Evolutionary conservation across 2,329 filamentous ascomycete species (phyloP), one percentile per base, ranked within the genome.

Genomic region (Paraphaeosphaeria sporulosa): DNA sequence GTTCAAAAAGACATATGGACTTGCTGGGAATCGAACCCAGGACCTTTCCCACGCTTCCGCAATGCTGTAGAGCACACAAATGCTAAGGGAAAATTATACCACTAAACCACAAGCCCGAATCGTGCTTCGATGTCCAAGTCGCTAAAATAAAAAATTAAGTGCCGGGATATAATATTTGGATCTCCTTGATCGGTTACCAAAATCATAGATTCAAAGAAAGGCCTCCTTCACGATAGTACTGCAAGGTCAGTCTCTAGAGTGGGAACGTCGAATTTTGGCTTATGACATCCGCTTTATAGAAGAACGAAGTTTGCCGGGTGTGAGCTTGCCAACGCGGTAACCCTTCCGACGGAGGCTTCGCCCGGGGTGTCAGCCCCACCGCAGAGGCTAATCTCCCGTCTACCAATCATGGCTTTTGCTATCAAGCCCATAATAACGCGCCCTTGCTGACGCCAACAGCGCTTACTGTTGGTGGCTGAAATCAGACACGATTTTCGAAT

Each of bases 1-100:
- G 10, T 32, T 8, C 2, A 32, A 32, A 32, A 32, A 32, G 10
- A 12, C 3, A 27, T 27, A 9, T 40, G 34, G 34, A 52, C 34
- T 52, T 52, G 34, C 49, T 52, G 34, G 49, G 49, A 52, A 52
- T 52, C 49, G 21, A 52, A 52, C 49, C 49, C 49, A 52, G 49
- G 48, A 51, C 30, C 48, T 36, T 38, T 51, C 48, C 48, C 30
- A 21, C 8, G n/a, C 3, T 38, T 21, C 12, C 12, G 13, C 17
- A 13, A n/a, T 23, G n/a, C 19, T 23, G 23, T 2, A 19, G 17
- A 23, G 10, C 15, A 13, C 10, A 2, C 17, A 6, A 51, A n/a
- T 51, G 48, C 48, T 36, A 51, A 51, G 48, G 48, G 30, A 51
- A 51, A 51, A 51, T 38, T 51, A 51, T 51, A 38, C 32, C 48